Percentiles rank a stretch among this genome's conserved stretches.
These are phyloP conservation scores for Psilocybe mexicana DNA, from an alignment of 1,284 basidiomycete species.

Conservation along the genomic window DNA sequence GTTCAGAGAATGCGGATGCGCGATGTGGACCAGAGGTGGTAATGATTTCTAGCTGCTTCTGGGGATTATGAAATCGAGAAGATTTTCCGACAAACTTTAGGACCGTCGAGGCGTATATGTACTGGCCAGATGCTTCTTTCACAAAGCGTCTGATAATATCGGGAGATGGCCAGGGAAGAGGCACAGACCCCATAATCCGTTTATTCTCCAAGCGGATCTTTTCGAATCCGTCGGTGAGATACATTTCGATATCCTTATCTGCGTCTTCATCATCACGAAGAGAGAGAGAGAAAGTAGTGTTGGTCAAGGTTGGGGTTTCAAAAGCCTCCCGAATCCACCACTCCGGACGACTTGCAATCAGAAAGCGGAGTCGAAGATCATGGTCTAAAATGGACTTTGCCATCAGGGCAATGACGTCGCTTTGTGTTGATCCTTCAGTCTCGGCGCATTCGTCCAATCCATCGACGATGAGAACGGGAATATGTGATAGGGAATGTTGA, in stretches of 20 bases:
- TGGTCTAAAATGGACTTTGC: background rate
- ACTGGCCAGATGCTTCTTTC: background rate
- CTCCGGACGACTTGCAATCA: conserved; percentile 7
- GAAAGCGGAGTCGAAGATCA: conserved; percentile 6
- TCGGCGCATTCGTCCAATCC: conserved; percentile 10
- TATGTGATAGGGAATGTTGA: background rate
- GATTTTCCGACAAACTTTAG: background rate
- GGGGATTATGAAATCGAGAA: background rate
- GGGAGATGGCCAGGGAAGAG: background rate
- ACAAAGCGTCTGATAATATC: background rate
- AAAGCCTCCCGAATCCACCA: conserved; percentile 1
- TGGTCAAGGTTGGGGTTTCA: background rate
- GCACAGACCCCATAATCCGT: background rate
- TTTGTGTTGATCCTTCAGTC: background rate
- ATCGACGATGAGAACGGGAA: conserved; percentile 6
- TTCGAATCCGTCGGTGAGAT: background rate
- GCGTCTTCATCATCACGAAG: background rate
- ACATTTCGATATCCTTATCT: background rate
- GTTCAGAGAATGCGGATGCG: background rate
- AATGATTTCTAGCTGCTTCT: background rate
- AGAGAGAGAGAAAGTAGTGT: background rate
- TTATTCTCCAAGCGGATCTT: background rate
- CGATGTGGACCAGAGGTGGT: background rate
- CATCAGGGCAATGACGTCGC: background rate
- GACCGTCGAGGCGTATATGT: conserved; percentile 3